Conservation (phyloP, 2,329 filamentous ascomycete genomes). For the Thyridium curvatum region DNA sequence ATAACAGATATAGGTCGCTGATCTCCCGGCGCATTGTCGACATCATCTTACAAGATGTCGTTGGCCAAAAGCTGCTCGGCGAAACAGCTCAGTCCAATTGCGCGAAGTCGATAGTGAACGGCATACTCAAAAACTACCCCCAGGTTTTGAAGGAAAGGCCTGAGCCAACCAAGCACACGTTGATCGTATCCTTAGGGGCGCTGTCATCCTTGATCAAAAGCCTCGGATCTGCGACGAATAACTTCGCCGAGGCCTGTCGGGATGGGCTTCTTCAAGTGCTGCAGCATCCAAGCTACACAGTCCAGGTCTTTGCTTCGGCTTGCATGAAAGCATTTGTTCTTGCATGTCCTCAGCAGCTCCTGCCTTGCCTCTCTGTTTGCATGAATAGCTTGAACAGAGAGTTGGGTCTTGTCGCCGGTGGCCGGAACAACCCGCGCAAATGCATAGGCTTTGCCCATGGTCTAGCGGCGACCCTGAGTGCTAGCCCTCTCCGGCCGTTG, state of each 20-base stretch:
- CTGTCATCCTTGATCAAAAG: slow-evolving; percentile 71
- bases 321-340: slow-evolving; percentile 84
- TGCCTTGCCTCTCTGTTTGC: slow-evolving; percentile 88
- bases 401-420: slow-evolving; percentile 67
- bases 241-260: slow-evolving; percentile 74
- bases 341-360: slow-evolving; percentile 84
- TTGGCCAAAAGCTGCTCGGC: slow-evolving; percentile 75
- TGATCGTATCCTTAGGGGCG: slow-evolving; percentile 74
- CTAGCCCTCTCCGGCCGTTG: slow-evolving; percentile 78
- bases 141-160: slow-evolving; percentile 79
- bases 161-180: slow-evolving; percentile 80
- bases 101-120: slow-evolving; percentile 75
- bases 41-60: slow-evolving; percentile 74
- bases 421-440: slow-evolving; percentile 70
- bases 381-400: slow-evolving; percentile 93
- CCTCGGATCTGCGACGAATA: slow-evolving; percentile 75
- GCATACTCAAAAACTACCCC: slow-evolving; percentile 89
- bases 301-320: slow-evolving; percentile 82
- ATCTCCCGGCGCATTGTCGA: slow-evolving; percentile 80
- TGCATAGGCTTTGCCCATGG: slow-evolving; percentile 91
- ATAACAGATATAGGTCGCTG: slow-evolving; percentile 83
- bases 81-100: slow-evolving; percentile 84
- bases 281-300: slow-evolving; percentile 92
- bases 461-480: slow-evolving; percentile 83
- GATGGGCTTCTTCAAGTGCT: slow-evolving; percentile 86